These are phyloP conservation scores for Gymnopilus dilepis DNA, from an alignment of 768 basidiomycete genomes.

Conservation along the genomic window DNA sequence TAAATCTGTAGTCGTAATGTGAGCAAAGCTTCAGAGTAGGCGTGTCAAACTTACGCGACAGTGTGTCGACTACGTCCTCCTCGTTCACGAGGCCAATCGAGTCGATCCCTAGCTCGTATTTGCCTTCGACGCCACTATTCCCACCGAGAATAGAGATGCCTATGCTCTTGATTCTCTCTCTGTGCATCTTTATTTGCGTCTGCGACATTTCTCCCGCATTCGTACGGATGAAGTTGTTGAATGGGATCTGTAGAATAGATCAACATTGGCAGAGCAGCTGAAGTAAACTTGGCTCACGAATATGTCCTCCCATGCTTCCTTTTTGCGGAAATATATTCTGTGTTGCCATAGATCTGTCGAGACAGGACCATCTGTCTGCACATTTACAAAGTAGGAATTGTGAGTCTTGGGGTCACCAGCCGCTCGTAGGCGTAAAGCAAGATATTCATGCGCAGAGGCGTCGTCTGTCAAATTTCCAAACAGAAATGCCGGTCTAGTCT, in stretches of 20 bases:
- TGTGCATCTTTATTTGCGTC: conserved; percentile 76
- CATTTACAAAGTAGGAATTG: conserved; percentile 90
- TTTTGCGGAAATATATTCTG: conserved; percentile 76
- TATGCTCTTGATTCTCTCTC: conserved; percentile 76
- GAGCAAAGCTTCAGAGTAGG: too few species aligned
- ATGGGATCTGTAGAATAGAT: conserved; percentile 66
- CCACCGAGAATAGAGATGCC: conserved; percentile 90
- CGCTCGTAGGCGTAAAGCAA: conserved; percentile 80
- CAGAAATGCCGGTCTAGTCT: conserved; percentile 74
- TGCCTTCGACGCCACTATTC: conserved; percentile 73
- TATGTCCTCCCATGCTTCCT: conserved; percentile 80
- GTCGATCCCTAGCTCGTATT: conserved; percentile 84
- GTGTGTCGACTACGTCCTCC: conserved; percentile 53
- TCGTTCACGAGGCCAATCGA: conserved; percentile 83
- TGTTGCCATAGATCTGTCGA: conserved; percentile 95
- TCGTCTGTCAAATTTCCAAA: conserved; percentile 90
- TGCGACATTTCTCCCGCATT: conserved; percentile 74
- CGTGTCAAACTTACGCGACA: conserved; percentile 26
- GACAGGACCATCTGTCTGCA: conserved; percentile 86
- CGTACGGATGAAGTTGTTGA: conserved; percentile 75
- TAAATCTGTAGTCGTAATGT: conserved; percentile 2
- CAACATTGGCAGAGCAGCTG: background rate
- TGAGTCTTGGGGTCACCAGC: conserved; percentile 78
- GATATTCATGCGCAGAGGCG: conserved; percentile 78
- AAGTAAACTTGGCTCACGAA: conserved; percentile 72